Conservation (phyloP, 257 asterid genomes). For the Solanum medicagineum region DNA sequence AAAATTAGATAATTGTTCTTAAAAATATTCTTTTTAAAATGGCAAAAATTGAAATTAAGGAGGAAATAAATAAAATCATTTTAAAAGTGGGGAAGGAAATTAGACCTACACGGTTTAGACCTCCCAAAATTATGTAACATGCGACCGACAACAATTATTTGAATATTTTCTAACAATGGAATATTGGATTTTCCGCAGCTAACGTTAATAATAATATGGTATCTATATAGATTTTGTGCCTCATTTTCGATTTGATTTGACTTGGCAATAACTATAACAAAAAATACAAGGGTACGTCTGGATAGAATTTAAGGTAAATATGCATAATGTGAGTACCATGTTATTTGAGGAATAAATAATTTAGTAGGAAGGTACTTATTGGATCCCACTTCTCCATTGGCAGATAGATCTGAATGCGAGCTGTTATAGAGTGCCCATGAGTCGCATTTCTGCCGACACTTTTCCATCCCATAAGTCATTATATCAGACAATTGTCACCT, state of each 20-base stretch:
- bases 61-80: not conserved
- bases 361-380: not conserved
- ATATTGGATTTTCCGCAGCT: not conserved
- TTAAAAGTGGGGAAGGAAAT: not conserved
- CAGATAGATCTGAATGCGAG: not conserved
- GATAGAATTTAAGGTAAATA: not conserved
- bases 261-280: too few relatives aligned
- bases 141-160: not conserved
- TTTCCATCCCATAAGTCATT: not conserved
- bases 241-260: too few relatives aligned
- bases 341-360: not conserved
- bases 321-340: not conserved
- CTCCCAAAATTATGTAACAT: not conserved
- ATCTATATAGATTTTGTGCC: not conserved
- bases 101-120: not conserved
- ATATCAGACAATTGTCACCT: too few relatives aligned
- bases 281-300: not conserved
- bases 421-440: not conserved
- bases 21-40: too few relatives aligned
- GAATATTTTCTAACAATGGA: not conserved
- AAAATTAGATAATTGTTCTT: too few relatives aligned
- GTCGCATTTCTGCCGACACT: not conserved
- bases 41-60: too few relatives aligned
- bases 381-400: not conserved
- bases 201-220: not conserved